Conservation (phyloP, 306 rosid genomes). For the Begonia peltatifolia region DNA sequence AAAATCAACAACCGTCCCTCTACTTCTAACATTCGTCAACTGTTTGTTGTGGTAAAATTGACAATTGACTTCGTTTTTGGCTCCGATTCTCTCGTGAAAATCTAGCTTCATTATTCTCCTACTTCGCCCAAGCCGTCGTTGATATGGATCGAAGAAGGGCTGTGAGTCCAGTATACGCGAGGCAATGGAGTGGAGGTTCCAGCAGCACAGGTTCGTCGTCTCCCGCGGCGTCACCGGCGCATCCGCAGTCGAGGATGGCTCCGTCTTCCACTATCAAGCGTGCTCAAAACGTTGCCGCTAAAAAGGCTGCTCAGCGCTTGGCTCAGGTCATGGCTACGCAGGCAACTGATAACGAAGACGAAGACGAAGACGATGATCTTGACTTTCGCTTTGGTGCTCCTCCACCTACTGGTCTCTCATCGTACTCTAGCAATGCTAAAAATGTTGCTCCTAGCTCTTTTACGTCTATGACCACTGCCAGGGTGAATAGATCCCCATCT, state of each 20-base stretch:
- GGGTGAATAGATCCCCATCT: conserved; percentile 91
- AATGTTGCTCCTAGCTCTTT: conserved; percentile 18
- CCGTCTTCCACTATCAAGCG: conserved; percentile 63
- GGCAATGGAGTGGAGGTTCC: conserved; percentile 82
- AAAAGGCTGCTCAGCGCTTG: conserved; percentile 85
- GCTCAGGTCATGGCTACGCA: conserved; percentile 96
- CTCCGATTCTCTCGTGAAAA: conserved; percentile 12
- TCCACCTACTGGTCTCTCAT: conserved; percentile 30
- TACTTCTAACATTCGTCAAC: too few relatives aligned
- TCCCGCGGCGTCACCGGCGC: conserved; percentile 80
- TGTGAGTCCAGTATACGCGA: conserved; percentile 55
- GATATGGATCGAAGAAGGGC: conserved; percentile 74
- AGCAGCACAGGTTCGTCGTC: conserved; percentile 83
- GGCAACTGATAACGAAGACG: conserved; percentile 32
- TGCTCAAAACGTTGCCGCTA: conserved; percentile 88
- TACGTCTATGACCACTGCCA: conserved; percentile 46
- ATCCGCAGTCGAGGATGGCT: conserved; percentile 58
- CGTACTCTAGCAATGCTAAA: conserved; percentile 25
- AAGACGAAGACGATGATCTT: conserved; percentile 67
- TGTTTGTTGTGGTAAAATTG: background rate
- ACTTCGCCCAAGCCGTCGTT: background rate
- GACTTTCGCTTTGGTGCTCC: conserved; percentile 39
- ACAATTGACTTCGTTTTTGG: background rate
- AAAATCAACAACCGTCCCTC: too few relatives aligned
- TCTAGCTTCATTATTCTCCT: conserved; percentile 6